Evolutionary conservation across 192 early-diverging fungal genomes (phyloP).

Genomic region (Spizellomyces punctatus): DNA sequence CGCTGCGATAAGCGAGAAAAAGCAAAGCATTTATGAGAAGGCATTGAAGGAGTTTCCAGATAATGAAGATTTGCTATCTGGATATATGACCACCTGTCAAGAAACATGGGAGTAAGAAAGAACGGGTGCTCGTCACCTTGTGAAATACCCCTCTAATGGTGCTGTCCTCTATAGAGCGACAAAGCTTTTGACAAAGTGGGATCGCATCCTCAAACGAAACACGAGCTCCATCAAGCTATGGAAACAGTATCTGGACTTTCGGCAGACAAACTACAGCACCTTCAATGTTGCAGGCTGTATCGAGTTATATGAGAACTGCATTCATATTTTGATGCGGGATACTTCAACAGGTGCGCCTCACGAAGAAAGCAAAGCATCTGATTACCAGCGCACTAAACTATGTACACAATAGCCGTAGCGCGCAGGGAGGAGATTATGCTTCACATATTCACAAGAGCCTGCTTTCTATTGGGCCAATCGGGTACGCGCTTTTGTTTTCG

Average conservation of each 20-base stretch:
- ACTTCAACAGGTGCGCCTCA: constrained; percentile 2
- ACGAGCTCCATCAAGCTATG: constrained; percentile 33
- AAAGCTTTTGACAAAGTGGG: constrained; percentile 46
- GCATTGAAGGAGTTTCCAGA: constrained; percentile 37
- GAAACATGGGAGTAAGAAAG: constrained; percentile 28
- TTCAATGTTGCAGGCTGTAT: constrained; percentile 39
- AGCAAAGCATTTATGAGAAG: constrained; percentile 47
- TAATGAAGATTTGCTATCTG: constrained; percentile 26
- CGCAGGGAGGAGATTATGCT: constrained; percentile 30
- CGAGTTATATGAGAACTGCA: constrained; percentile 42
- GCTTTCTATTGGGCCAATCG: constrained; percentile 3
- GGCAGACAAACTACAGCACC: constrained; percentile 42
- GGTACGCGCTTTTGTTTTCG: too few species aligned
- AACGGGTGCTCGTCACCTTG: neutral
- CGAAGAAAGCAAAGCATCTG: neutral
- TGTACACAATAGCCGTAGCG: neutral
- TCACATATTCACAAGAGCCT: constrained; percentile 38
- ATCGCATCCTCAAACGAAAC: constrained; percentile 32
- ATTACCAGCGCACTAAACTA: neutral
- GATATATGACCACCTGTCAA: constrained; percentile 34
- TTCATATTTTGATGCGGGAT: constrained; percentile 16
- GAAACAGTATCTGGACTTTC: constrained; percentile 49
- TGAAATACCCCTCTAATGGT: neutral
- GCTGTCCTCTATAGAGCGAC: neutral
- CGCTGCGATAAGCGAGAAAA: constrained; percentile 41